These are phyloP conservation scores for Dryas octopetala DNA, from an alignment of 306 rosid species.

Conservation along the genomic window DNA sequence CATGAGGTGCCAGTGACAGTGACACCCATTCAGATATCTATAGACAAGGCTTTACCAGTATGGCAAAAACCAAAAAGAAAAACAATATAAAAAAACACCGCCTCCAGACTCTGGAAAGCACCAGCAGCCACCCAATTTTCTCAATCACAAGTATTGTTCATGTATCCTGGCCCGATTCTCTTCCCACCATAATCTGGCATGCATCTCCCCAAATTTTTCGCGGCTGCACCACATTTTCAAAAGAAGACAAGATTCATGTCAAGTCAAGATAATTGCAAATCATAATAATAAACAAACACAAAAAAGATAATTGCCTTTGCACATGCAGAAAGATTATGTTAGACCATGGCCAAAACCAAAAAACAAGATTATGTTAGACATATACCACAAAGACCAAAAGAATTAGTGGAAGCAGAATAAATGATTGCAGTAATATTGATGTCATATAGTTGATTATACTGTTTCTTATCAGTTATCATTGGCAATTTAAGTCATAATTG, in stretches of 20 bases:
- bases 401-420: conserved; percentile 12
- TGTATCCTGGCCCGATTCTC: conserved; percentile 97
- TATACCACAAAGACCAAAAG: conserved; percentile 5
- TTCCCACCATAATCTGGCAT: conserved; percentile 98
- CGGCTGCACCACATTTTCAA: conserved; percentile 56
- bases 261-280: conserved; percentile 16
- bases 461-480: conserved; percentile 2
- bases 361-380: not conserved
- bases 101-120: conserved; percentile 41
- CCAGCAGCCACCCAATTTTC: conserved; percentile 24
- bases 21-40: conserved; percentile 47
- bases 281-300: conserved; percentile 12
- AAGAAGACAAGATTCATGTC: conserved; percentile 18
- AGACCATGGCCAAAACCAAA: no score
- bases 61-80: conserved; percentile 41
- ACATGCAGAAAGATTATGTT: conserved; percentile 12
- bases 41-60: conserved; percentile 47
- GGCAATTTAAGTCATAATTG: conserved; percentile 23
- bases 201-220: conserved; percentile 93
- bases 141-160: conserved; percentile 73
- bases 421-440: conserved; percentile 16
- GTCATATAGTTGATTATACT: conserved; percentile 15
- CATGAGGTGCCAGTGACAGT: conserved; percentile 37
- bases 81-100: conserved; percentile 40
- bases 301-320: conserved; percentile 3